Base-by-base conservation (phyloP, 805 yeast genomes). In the Starmerella sp. region DNA sequence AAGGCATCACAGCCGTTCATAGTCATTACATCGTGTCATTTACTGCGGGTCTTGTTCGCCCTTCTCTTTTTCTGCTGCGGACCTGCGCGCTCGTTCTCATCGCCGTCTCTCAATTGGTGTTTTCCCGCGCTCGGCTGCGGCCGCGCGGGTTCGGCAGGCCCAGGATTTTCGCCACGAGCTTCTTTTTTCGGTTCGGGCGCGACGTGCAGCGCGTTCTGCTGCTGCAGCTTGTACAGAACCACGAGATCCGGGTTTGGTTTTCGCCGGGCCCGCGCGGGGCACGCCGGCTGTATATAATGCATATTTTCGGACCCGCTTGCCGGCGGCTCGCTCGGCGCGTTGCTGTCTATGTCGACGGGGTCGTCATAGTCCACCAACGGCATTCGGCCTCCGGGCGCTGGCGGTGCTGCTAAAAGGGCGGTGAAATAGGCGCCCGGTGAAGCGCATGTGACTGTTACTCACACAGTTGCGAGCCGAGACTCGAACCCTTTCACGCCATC, bases 141-240 rank as follows among this genome's bases (percentile, higher is more conserved):
- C 11, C 35, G 35, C 3, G 11, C 35, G 35, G 11, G 35, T 2
- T 10, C 8, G 35, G 35, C 35, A 2, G 11, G 4, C 11, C 8
- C 35, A 10, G 11, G 3, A 8, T 32, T 4, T 4, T 8, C 8
- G n/a, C n/a, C 15, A 37, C 8, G 39, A 22, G 22, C 22, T 22
- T 22, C 22, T 22, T 22, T 2, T 22, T 22, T 22, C 22, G 22
- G 22, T 22, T 22, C 22, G 22, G 22, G 22, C 22, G 22, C 22
- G 22, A 22, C 22, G 22, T 22, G 22, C 22, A 22, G 22, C 22
- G 22, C 22, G 22, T 28, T 13, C 31, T 6, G 38, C 29, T 29
- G 45, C 55, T 60, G 58, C 14, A 56, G 37, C n/a, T 54, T 58
- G 51, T 48, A 58, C 22, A 54, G 52, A 1, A 51, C 49, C 2